Percentiles rank a stretch among this genome's conserved stretches.
Evolutionary conservation across 208 protist genomes (phyloP).

Genomic region (Crithidia bombi): DNA sequence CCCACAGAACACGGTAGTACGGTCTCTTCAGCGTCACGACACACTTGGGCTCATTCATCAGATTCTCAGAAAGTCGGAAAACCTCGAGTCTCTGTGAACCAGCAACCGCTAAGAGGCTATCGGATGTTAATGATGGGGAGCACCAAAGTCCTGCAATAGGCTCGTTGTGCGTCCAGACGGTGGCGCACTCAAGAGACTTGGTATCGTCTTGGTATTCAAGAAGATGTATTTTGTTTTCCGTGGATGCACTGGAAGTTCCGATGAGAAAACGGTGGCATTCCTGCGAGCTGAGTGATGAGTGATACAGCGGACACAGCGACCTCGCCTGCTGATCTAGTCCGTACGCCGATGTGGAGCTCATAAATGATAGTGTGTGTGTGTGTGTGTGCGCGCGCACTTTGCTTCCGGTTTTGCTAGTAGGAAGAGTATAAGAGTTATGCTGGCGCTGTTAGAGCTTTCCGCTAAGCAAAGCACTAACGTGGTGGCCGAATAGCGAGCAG

Average conservation of each 20-base stretch:
- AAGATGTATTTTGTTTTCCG: slow-evolving; percentile 77
- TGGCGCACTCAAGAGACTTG: slow-evolving; percentile 58
- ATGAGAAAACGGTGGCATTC: slow-evolving; percentile 75
- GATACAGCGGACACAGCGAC: slow-evolving; percentile 64
- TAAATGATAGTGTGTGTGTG: slow-evolving; percentile 8
- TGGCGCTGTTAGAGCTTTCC: too few relatives aligned
- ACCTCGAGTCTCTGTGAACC: slow-evolving; percentile 32
- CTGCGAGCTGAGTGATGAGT: slow-evolving; percentile 38
- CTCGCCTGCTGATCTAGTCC: slow-evolving; percentile 63
- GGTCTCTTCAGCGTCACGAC: slow-evolving; percentile 28
- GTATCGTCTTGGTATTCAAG: slow-evolving; percentile 78
- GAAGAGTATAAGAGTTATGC: too few relatives aligned
- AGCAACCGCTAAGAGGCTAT: slow-evolving; percentile 51
- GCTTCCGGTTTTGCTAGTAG: neutral
- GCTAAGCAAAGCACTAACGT: too few relatives aligned
- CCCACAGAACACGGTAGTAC: slow-evolving; percentile 70
- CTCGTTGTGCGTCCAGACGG: slow-evolving; percentile 65
- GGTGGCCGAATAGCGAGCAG: too few relatives aligned
- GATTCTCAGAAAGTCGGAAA: slow-evolving; percentile 45
- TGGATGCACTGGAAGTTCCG: slow-evolving; percentile 50
- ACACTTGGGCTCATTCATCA: slow-evolving; percentile 47
- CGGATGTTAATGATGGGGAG: slow-evolving; percentile 55
- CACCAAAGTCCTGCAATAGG: slow-evolving; percentile 68
- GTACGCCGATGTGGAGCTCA: slow-evolving; percentile 58
- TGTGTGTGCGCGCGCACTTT: too few relatives aligned